phyloP scores from a whole-genome alignment of 768 basidiomycete species.

The Hebeloma cylindrosporum region DNA sequence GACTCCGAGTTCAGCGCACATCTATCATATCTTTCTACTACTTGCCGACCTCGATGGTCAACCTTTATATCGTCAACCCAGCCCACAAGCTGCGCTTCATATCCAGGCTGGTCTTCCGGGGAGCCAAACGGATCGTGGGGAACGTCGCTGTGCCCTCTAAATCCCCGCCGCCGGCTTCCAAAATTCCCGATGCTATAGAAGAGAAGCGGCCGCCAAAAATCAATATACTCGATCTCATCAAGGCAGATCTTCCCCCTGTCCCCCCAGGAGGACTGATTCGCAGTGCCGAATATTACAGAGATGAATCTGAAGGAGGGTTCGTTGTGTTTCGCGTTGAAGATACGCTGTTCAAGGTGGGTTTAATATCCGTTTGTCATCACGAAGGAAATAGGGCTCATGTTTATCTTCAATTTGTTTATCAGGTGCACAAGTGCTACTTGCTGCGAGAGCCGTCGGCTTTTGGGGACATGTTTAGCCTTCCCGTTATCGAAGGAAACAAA shows the following conservation, averaged over 20 bases:
- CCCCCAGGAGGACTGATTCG: slow-evolving; percentile 23
- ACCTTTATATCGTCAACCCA: slow-evolving; percentile 38
- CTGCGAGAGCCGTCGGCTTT: slow-evolving; percentile 43
- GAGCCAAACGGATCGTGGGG: slow-evolving; percentile 30
- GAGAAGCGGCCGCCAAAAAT: slow-evolving; percentile 14
- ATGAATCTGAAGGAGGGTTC: slow-evolving; percentile 45
- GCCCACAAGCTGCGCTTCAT: slow-evolving; percentile 37
- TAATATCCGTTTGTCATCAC: background rate
- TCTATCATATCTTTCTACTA: background rate
- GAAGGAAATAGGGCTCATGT: background rate
- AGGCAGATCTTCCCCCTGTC: slow-evolving; percentile 15
- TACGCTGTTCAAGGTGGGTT: slow-evolving; percentile 60
- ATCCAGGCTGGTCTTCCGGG: slow-evolving; percentile 29
- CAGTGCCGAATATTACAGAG: slow-evolving; percentile 36
- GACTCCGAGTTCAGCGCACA: slow-evolving; percentile 4
- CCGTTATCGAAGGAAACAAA: slow-evolving; percentile 21
- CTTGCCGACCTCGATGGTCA: slow-evolving; percentile 32
- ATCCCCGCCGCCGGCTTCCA: background rate
- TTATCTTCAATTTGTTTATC: slow-evolving; percentile 1
- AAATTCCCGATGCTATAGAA: slow-evolving; percentile 7
- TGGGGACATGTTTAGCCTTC: slow-evolving; percentile 41
- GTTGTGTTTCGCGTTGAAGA: slow-evolving; percentile 60
- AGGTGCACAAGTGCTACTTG: slow-evolving; percentile 48
- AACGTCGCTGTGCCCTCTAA: slow-evolving; percentile 6
- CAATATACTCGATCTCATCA: slow-evolving; percentile 21